Conservation (phyloP, 2,329 filamentous ascomycete genomes). For the Botryosphaeria dothidea region DNA sequence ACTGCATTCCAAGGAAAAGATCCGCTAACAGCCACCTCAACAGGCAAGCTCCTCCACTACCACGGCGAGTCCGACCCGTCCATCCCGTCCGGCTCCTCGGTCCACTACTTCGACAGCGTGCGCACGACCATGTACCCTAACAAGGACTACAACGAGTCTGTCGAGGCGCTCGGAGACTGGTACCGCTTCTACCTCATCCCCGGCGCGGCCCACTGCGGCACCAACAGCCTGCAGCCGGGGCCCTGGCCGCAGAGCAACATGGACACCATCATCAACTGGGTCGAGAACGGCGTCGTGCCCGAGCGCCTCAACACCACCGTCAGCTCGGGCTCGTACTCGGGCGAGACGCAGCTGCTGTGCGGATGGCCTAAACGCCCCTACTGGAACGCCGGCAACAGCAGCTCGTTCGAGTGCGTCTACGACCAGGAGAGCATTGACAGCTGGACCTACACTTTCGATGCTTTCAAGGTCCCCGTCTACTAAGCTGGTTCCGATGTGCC, state of each 20-base stretch:
- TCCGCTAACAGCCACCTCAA: not conserved
- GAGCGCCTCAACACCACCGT: slow-evolving; percentile 42
- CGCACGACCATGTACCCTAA: slow-evolving; percentile 49
- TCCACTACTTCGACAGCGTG: slow-evolving; percentile 59
- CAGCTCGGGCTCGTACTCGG: slow-evolving; percentile 30
- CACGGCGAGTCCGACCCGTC: slow-evolving; percentile 57
- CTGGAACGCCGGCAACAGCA: not conserved
- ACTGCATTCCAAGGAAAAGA: not conserved
- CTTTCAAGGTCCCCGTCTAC: slow-evolving; percentile 13
- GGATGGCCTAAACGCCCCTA: slow-evolving; percentile 41
- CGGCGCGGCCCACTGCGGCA: slow-evolving; percentile 19
- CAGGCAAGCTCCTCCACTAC: slow-evolving; percentile 56
- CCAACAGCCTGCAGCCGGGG: slow-evolving; percentile 22
- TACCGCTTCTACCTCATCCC: slow-evolving; percentile 52
- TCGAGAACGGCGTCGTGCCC: slow-evolving; percentile 31
- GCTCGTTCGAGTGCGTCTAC: slow-evolving; percentile 14
- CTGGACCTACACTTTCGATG: slow-evolving; percentile 16
- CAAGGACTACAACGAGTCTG: slow-evolving; percentile 3
- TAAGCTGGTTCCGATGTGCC: slow-evolving; percentile 7
- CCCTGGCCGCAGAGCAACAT: slow-evolving; percentile 21
- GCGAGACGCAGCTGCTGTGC: slow-evolving; percentile 42
- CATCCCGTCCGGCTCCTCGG: slow-evolving; percentile 55
- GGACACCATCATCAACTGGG: slow-evolving; percentile 22
- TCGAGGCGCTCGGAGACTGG: slow-evolving; percentile 50
- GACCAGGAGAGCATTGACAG: slow-evolving; percentile 9